phyloP scores from a whole-genome alignment of 2,329 filamentous ascomycete species.

The Pseudocercospora eumusae region DNA sequence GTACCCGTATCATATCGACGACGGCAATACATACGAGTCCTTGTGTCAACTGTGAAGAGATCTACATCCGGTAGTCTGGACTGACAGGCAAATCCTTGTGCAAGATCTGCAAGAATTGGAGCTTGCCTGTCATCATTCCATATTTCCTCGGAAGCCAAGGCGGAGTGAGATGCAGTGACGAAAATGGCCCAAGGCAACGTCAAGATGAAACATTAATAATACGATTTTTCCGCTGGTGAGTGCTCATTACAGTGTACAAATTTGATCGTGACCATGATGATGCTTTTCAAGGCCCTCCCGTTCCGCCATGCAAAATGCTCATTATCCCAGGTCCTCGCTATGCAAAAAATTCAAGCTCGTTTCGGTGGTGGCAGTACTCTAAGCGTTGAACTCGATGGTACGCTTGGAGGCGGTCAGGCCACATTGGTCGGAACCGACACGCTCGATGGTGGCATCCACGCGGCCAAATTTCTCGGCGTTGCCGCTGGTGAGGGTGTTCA shows the following conservation, averaged over 20 bases:
- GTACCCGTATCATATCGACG: no score
- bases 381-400: conserved; percentile 31
- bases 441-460: conserved; percentile 45
- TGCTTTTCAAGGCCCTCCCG: not conserved
- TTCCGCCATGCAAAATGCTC: not conserved
- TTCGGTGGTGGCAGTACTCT: conserved; percentile 1
- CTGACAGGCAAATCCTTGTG: not conserved
- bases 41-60: not conserved
- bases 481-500: conserved; percentile 53
- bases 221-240: not conserved
- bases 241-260: not conserved
- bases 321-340: not conserved
- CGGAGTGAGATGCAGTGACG: not conserved
- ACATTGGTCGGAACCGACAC: conserved; percentile 44
- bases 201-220: not conserved
- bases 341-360: not conserved
- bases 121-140: not conserved
- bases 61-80: not conserved
- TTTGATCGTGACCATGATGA: not conserved
- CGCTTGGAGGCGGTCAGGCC: conserved; percentile 34
- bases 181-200: not conserved
- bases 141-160: not conserved
- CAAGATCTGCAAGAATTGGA: not conserved
- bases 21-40: not conserved
- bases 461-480: conserved; percentile 44